Evolutionary conservation across 2,329 filamentous ascomycete genomes (phyloP), one percentile per base, ranked within the genome.

Genomic region (Aspergillus flavus): DNA sequence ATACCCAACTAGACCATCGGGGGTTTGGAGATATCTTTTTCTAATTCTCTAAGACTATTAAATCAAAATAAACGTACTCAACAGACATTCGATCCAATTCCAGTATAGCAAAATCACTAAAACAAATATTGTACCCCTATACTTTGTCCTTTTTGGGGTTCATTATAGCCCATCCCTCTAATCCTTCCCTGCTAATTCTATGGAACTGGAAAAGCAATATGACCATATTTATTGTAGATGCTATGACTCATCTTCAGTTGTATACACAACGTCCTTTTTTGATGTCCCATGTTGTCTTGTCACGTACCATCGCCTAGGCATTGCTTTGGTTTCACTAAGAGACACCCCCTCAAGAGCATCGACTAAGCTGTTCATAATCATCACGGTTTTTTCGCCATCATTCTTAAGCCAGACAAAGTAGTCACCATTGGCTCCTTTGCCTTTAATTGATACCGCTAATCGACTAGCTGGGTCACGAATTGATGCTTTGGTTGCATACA

Each of bases 391-490:
- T 2, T 23, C 43, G n/a, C 21, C 43, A 21, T 6, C 14, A 46
- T 46, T 46, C 21, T 23, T 46, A 4, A 21, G 43, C 39, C 43
- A 46, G n/a, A 46, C 10, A 46, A 6, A 46, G 43, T 46, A 46
- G 19, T 46, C 43, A 46, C 7, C 43, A 46, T 46, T 46, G 43
- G n/a, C 7, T 23, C 43, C n/a, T 46, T n/a, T n/a, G n/a, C 46
- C 45, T 32, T 52, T 43, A 7, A 45, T 41, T 26, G 46, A 53
- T 5, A 59, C 46, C 32, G 46, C 57, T 11, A 59, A 46, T 39
- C 57, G 45, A 26, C 46, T 59, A n/a, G 57, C 57, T 41, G 46
- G 57, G 28, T 59, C 46, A 9, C 16, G 28, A n/a, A 10, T 19
- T n/a, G 28, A 30, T 53, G 50, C 41, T 12, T 16, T 56, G 50